These are phyloP conservation scores for Arachis monticola DNA, from an alignment of 331 rosid genomes.

Conservation along the genomic window DNA sequence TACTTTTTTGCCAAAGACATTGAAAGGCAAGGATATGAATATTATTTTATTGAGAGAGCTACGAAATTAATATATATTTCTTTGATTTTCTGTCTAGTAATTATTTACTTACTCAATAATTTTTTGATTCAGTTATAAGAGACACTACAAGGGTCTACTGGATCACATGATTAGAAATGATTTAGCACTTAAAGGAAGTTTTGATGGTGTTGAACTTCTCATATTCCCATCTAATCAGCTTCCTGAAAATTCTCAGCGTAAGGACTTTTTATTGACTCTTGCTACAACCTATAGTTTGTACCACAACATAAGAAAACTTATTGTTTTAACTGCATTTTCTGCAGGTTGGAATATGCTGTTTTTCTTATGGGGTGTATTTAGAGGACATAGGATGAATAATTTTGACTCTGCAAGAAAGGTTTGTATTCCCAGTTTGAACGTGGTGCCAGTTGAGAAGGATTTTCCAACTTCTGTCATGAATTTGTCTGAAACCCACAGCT, in stretches of 20 bases:
- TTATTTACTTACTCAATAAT: conserved; percentile 11
- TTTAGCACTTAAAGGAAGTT: conserved; percentile 77
- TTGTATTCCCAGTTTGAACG: conserved; percentile 50
- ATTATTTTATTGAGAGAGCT: conserved; percentile 20
- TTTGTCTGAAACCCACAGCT: conserved; percentile 58
- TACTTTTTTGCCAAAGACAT: conserved; percentile 91
- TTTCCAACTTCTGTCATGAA: conserved; percentile 57
- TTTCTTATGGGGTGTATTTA: conserved; percentile 94
- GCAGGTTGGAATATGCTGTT: conserved; percentile 95
- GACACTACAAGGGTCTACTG: conserved; percentile 70
- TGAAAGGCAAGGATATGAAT: conserved; percentile 57
- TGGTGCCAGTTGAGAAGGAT: conserved; percentile 50
- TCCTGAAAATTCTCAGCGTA: conserved; percentile 91
- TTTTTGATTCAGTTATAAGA: conserved; percentile 68
- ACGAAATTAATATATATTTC: conserved; percentile 11
- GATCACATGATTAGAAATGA: conserved; percentile 84
- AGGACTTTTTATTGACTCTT: conserved; percentile 39
- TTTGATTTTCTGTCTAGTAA: conserved; percentile 7
- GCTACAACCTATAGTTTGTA: conserved; percentile 4
- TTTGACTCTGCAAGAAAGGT: conserved; percentile 56
- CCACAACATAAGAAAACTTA: not conserved
- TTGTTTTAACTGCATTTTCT: conserved; percentile 28
- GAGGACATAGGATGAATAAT: conserved; percentile 60
- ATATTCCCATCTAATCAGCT: conserved; percentile 90
- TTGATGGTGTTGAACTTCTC: conserved; percentile 85